Conservation (phyloP, 805 yeast genomes). For the Wickerhamomyces subpelliculosus region DNA sequence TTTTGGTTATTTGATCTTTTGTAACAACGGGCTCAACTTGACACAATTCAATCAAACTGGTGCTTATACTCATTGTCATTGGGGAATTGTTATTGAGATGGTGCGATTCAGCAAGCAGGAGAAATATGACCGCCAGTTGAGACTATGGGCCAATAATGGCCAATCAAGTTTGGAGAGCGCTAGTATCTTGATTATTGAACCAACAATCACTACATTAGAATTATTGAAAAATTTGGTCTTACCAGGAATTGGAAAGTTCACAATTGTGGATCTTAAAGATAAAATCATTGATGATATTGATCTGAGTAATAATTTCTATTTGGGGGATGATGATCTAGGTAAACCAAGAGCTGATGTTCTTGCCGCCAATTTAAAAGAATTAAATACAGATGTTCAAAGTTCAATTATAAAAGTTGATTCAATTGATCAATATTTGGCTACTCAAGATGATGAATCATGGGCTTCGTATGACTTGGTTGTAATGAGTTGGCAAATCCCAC, state of each 20-base stretch:
- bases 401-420: conserved; percentile 12
- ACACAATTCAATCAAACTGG: too few relatives aligned
- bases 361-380: conserved; percentile 37
- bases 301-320: background rate
- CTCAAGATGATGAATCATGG: conserved; percentile 31
- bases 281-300: conserved; percentile 23
- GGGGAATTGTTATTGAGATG: background rate
- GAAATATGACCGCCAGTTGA: conserved; percentile 79
- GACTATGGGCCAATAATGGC: conserved; percentile 81
- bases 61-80: too few relatives aligned
- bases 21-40: too few relatives aligned
- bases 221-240: conserved; percentile 69
- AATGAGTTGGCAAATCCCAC: conserved; percentile 26
- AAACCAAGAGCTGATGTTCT: conserved; percentile 31
- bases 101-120: conserved; percentile 24
- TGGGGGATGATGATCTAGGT: conserved; percentile 24
- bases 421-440: conserved; percentile 7
- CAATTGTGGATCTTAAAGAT: conserved; percentile 49
- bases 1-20: too few relatives aligned
- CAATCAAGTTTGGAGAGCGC: conserved; percentile 54
- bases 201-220: conserved; percentile 57
- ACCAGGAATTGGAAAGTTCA: conserved; percentile 64
- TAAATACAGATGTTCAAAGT: conserved; percentile 55
- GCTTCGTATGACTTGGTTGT: conserved; percentile 42
- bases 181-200: conserved; percentile 55